phyloP scores from a whole-genome alignment of 345 rosid species.

The Camelina neglecta region DNA sequence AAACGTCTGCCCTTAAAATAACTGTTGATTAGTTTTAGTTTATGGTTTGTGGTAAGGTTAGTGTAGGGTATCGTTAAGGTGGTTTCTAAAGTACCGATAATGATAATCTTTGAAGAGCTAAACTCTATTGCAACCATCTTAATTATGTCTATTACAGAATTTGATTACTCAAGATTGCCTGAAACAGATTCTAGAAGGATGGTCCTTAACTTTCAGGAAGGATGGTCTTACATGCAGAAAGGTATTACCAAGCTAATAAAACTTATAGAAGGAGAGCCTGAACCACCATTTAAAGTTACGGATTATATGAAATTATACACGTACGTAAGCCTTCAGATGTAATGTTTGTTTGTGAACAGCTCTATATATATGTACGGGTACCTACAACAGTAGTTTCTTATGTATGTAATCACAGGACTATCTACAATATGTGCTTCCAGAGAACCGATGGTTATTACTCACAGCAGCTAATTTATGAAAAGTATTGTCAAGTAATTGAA shows the following conservation, averaged over 20 bases:
- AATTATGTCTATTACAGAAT: too few relatives aligned
- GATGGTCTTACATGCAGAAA: conserved; percentile 60
- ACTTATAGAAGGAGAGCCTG: conserved; percentile 63
- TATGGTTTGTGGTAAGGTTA: too few relatives aligned
- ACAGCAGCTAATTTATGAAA: conserved; percentile 58
- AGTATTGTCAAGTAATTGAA: conserved; percentile 54
- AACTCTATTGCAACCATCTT: too few relatives aligned
- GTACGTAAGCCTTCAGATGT: conserved; percentile 40
- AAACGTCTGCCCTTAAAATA: too few relatives aligned
- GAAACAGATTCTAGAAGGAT: too few relatives aligned
- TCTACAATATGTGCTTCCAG: conserved; percentile 72
- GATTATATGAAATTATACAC: conserved; percentile 61
- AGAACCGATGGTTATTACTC: conserved; percentile 53
- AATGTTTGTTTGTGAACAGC: not conserved
- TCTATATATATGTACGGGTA: not conserved
- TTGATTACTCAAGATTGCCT: too few relatives aligned
- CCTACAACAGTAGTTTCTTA: not conserved
- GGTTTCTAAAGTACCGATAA: too few relatives aligned
- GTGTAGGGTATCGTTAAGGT: too few relatives aligned
- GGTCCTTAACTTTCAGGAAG: conserved; percentile 44
- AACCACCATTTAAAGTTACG: conserved; percentile 49
- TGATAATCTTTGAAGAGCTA: too few relatives aligned
- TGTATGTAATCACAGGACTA: conserved; percentile 37
- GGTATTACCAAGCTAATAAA: conserved; percentile 60
- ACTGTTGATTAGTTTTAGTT: too few relatives aligned